Conservation (phyloP, 208 protist genomes). For the Acanthamoeba lenticulata region DNA sequence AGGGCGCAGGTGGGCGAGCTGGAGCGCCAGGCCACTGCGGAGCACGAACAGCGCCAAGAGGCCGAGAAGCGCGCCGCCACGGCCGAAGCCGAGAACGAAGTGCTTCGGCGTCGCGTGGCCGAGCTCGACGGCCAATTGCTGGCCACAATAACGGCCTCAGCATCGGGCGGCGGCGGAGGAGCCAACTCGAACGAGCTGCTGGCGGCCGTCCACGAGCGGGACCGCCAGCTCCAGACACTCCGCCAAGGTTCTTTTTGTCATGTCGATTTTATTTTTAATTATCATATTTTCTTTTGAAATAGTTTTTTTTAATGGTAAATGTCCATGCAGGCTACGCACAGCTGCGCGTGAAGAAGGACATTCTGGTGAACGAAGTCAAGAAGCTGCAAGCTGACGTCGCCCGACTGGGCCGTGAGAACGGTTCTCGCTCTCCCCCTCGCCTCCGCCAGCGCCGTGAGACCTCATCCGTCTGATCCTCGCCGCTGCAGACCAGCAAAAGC, state of each 20-base stretch:
- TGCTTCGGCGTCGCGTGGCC: background rate
- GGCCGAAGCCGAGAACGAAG: constrained; percentile 13
- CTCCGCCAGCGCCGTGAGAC: too few relatives aligned
- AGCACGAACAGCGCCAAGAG: background rate
- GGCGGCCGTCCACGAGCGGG: background rate
- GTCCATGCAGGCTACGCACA: background rate
- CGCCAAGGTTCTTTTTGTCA: background rate
- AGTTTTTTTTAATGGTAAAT: background rate
- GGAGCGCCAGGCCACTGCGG: background rate
- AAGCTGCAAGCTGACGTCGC: constrained; percentile 13
- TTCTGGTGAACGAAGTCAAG: background rate
- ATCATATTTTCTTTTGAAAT: background rate
- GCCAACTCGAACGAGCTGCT: background rate
- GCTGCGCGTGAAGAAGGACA: background rate
- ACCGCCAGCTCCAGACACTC: background rate
- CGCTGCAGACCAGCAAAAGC: constrained; percentile 1
- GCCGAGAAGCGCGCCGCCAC: background rate
- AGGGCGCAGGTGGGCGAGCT: background rate
- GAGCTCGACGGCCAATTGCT: background rate
- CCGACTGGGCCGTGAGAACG: background rate
- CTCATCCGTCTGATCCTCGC: background rate
- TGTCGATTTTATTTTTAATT: background rate
- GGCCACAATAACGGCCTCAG: background rate
- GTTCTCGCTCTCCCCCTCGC: background rate
- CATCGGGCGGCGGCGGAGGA: background rate